Percentiles rank a stretch among this genome's conserved stretches.
phyloP scores from a whole-genome alignment of 768 basidiomycete species.

The Leccinellum luteum region DNA sequence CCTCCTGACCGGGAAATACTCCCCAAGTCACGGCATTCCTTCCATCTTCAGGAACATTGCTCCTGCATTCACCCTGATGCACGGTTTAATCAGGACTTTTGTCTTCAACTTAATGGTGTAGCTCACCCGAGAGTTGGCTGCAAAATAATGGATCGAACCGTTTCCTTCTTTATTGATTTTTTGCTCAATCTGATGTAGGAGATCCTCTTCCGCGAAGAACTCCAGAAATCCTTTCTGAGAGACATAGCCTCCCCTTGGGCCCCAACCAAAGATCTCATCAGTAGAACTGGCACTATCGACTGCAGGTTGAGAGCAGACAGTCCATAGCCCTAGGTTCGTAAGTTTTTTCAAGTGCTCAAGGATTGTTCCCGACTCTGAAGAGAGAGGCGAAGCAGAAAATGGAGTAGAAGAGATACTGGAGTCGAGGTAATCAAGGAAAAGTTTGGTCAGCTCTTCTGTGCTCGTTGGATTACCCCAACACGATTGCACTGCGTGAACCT shows the following conservation, averaged over 20 bases:
- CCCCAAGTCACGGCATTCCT: constrained; percentile 99
- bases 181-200: constrained; percentile 58
- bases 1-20: constrained; percentile 95
- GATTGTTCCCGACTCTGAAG: constrained; percentile 78
- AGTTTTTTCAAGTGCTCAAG: constrained; percentile 73
- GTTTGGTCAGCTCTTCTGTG: constrained; percentile 63
- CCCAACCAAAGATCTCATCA: constrained; percentile 88
- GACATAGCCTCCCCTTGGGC: constrained; percentile 88
- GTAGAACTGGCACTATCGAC: constrained; percentile 76
- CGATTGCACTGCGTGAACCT: constrained; percentile 62
- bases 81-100: background rate
- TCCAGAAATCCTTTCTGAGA: constrained; percentile 98
- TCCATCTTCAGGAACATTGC: constrained; percentile 74
- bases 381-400: constrained; percentile 82
- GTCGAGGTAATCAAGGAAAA: constrained; percentile 81
- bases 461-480: constrained; percentile 73
- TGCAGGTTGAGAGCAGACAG: constrained; percentile 94
- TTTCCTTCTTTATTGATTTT: constrained; percentile 51
- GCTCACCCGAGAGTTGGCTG: constrained; percentile 71
- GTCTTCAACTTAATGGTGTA: background rate
- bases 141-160: constrained; percentile 82
- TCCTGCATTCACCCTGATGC: constrained; percentile 68
- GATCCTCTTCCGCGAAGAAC: constrained; percentile 74
- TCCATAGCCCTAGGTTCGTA: constrained; percentile 87
- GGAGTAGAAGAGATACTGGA: constrained; percentile 76